These are phyloP conservation scores for Arabidopsis hybrid DNA, from an alignment of 441 rosid genomes.

Conservation along the genomic window DNA sequence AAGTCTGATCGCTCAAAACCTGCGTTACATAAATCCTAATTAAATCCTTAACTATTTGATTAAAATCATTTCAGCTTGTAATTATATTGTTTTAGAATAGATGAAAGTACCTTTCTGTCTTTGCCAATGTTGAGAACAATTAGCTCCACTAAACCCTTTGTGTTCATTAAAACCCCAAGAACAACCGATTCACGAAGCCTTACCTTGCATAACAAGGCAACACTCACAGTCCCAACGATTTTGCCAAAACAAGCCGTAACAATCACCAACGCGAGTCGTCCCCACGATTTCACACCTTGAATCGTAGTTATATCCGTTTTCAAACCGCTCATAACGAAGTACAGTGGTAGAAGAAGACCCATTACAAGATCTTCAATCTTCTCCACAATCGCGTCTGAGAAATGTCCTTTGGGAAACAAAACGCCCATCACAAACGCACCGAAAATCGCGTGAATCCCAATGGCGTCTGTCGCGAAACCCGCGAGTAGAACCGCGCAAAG, in stretches of 20 bases:
- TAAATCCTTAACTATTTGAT: background rate
- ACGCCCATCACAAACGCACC: constrained; percentile 58
- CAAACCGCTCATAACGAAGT: constrained; percentile 57
- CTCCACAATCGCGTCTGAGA: constrained; percentile 51
- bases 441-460: constrained; percentile 58
- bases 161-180: constrained; percentile 57
- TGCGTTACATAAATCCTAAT: constrained; percentile 21
- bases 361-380: constrained; percentile 60
- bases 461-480: constrained; percentile 51
- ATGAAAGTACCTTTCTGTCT: constrained; percentile 50
- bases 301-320: constrained; percentile 53
- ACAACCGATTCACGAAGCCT: constrained; percentile 48
- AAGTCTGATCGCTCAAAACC: constrained; percentile 58
- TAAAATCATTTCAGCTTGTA: background rate
- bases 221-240: constrained; percentile 48
- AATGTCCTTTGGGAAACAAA: constrained; percentile 52
- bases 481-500: constrained; percentile 48
- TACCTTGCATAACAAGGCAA: constrained; percentile 45
- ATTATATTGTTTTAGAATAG: background rate
- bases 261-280: constrained; percentile 52
- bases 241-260: constrained; percentile 55
- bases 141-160: constrained; percentile 57
- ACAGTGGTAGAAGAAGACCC: constrained; percentile 54
- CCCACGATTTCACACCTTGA: constrained; percentile 52
- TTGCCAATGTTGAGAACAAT: constrained; percentile 60